A percentile compares a stretch with the other conserved stretches of the same genome.
Evolutionary conservation across 2,329 filamentous ascomycete genomes (phyloP).

Genomic region (Calonectria leucothoes): DNA sequence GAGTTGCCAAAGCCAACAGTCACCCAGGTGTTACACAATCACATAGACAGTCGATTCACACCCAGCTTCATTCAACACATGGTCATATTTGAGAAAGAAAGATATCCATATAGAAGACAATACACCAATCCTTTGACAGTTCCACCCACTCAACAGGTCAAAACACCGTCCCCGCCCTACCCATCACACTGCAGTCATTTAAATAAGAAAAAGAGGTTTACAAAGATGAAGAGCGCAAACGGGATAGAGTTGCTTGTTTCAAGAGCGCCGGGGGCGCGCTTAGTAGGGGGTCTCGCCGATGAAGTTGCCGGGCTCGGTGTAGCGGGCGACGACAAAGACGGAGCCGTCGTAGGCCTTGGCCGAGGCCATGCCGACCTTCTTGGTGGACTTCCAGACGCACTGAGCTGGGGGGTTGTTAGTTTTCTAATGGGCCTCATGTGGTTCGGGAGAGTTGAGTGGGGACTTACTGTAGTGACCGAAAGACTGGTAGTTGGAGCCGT

Average conservation of each 20-base stretch:
- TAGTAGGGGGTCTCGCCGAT: constrained; percentile 35
- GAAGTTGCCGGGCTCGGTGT: constrained; percentile 35
- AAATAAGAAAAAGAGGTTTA: background rate
- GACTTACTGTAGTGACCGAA: constrained; percentile 38
- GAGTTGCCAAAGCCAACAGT: too few species aligned
- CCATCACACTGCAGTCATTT: background rate
- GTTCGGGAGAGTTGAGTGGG: fast-evolving
- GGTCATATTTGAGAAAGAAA: background rate
- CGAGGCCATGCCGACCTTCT: constrained; percentile 35
- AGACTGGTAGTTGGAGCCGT: constrained; percentile 28
- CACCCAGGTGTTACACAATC: too few species aligned
- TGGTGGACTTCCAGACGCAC: constrained; percentile 35
- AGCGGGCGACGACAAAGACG: constrained; percentile 36
- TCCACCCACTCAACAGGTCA: background rate
- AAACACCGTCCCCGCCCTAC: background rate
- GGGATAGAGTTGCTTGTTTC: background rate
- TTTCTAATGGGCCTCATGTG: too few species aligned
- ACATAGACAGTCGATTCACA: too few species aligned
- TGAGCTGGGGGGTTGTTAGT: constrained; percentile 20
- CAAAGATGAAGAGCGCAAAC: background rate
- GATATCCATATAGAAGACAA: background rate
- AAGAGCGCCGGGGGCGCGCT: background rate
- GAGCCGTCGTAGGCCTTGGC: constrained; percentile 24
- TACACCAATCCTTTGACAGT: background rate
- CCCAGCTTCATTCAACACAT: background rate